Conservation (phyloP, 192 early-diverging fungal species). For the Gryganskiella cystojenkinii region DNA sequence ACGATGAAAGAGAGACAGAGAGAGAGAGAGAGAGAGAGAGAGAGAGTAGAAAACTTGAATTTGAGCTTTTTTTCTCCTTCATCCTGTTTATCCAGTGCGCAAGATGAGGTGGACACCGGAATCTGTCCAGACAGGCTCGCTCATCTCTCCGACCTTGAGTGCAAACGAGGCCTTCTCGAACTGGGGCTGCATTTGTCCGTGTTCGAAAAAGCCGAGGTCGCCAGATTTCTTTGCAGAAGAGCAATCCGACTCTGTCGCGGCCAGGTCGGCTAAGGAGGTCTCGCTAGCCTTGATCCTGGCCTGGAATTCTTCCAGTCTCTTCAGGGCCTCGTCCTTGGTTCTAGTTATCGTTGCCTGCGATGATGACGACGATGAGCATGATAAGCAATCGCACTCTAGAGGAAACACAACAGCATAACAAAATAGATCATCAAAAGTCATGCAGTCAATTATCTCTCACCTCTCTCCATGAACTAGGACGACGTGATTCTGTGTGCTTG, state of each 20-base stretch:
- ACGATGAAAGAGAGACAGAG: no score
- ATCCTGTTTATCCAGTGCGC: constrained; percentile 89
- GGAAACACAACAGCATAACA: constrained; percentile 29
- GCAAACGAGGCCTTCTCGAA: constrained; percentile 93
- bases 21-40: no score
- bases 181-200: constrained; percentile 89
- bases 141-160: constrained; percentile 85
- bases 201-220: constrained; percentile 89
- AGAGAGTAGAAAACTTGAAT: no score
- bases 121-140: constrained; percentile 85
- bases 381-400: not conserved
- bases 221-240: constrained; percentile 89
- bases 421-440: not conserved
- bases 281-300: constrained; percentile 71
- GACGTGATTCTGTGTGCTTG: constrained; percentile 86
- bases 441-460: constrained; percentile 45
- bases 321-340: constrained; percentile 89
- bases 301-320: constrained; percentile 74
- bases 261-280: constrained; percentile 75
- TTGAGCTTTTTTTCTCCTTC: constrained; percentile 8
- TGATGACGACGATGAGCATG: not conserved
- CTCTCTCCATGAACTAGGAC: constrained; percentile 93
- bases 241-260: constrained; percentile 87
- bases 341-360: constrained; percentile 83
- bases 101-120: constrained; percentile 95